Evolutionary conservation across 352 stramenopile genomes (phyloP).

Genomic region (Phytophthora ramorum): DNA sequence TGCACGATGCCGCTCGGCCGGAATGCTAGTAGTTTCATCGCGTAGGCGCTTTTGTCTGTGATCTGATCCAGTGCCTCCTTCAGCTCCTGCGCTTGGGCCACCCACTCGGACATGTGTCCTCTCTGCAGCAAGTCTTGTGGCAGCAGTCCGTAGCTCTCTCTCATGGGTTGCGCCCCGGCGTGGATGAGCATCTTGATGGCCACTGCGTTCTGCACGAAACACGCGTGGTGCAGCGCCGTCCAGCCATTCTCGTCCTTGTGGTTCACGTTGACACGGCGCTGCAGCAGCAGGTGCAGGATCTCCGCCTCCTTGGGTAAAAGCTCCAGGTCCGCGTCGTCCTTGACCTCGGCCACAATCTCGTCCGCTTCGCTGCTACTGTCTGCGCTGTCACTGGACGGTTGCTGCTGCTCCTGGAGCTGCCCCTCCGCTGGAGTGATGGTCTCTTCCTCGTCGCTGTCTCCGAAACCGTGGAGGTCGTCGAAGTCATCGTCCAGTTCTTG

Average conservation of each 20-base stretch:
- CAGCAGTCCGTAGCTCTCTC: conserved; percentile 75
- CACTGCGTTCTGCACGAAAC: conserved; percentile 76
- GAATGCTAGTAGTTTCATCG: conserved; percentile 82
- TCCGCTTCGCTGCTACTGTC: conserved; percentile 24
- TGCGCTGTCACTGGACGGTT: conserved; percentile 6
- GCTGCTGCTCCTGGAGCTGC: conserved; percentile 6
- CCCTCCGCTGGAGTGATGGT: neutral
- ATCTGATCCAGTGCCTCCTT: conserved; percentile 77
- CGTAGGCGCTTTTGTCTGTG: conserved; percentile 65
- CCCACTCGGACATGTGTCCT: conserved; percentile 75
- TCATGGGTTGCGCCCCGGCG: conserved; percentile 66
- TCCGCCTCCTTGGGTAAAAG: conserved; percentile 72
- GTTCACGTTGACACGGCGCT: conserved; percentile 77
- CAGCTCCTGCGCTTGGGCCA: conserved; percentile 70
- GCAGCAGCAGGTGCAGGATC: conserved; percentile 78
- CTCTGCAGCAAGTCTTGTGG: conserved; percentile 83
- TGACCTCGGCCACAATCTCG: conserved; percentile 55
- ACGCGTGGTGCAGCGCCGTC: conserved; percentile 85
- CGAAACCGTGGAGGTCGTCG: conserved; percentile 40
- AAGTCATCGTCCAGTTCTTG: conserved; percentile 58
- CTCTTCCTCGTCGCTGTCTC: conserved; percentile 31
- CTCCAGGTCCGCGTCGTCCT: conserved; percentile 58
- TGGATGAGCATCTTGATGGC: conserved; percentile 83
- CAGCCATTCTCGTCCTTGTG: conserved; percentile 87
- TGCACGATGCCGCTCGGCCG: conserved; percentile 85